Evolutionary conservation across 2,329 filamentous ascomycete species (phyloP), one percentile per base, ranked within the genome.

Genomic region (Pseudogymnoascus verrucosus): DNA sequence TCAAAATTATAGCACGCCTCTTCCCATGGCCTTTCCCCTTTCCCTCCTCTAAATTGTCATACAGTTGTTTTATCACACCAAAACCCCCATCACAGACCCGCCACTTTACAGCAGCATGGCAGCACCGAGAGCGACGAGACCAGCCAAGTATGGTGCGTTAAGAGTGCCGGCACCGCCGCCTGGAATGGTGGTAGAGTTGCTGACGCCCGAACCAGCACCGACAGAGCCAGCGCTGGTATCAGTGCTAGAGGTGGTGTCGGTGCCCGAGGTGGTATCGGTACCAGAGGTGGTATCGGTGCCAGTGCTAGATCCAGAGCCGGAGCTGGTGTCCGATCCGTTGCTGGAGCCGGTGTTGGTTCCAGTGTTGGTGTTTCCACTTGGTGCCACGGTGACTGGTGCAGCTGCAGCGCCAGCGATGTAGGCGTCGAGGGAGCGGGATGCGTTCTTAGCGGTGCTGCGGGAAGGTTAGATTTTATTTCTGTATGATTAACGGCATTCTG

Each of bases 341-440:
- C 57, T 31, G 16, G 65, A 42, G 1, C 63, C 54, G 19, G 47
- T 54, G 61, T 44, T 66, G 28, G 64, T 62, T 34, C 69, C 64
- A 57, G 57, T 64, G 21, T 65, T 60, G 4, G 63, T 61, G 31
- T 69, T 61, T 23, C 8, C 54, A 37, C 76, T 74, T 5, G 79
- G 78, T 34, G 72, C 74, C 51, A 79, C 70, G 69, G 77, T 79
- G 68, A 74, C 72, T 1, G 75, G 64, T 4, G 77, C 77, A 14
- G 68, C 64, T 5, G 71, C 72, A 37, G 79, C 77, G 61, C 78
- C 65, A 12, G 67, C 62, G 21, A 65, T 67, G 65, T 69, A 75
- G 68, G 76, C 76, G 2, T 75, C 71, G 12, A 88, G 77, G 36
- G 82, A 81, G 66, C 82, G 79, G 40, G 78, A 72, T 3, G 80